These are phyloP conservation scores for Postia placenta DNA, from an alignment of 768 basidiomycete genomes.

Conservation along the genomic window DNA sequence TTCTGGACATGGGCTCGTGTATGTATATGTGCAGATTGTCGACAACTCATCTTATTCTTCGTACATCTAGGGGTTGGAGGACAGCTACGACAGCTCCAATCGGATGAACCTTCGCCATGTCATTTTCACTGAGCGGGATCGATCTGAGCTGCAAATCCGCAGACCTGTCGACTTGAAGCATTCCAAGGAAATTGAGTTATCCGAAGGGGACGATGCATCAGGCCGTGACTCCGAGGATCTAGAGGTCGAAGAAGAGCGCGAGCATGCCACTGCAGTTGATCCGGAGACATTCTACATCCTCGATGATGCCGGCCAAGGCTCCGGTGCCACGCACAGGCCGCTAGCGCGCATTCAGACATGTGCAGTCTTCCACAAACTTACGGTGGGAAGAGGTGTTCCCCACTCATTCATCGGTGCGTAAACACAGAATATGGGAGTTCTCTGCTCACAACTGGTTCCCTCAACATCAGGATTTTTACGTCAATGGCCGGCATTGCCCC, in stretches of 20 bases:
- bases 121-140: slow-evolving; percentile 32
- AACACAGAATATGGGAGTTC: background rate
- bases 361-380: slow-evolving; percentile 53
- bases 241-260: background rate
- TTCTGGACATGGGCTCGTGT: slow-evolving; percentile 67
- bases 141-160: slow-evolving; percentile 8
- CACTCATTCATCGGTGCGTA: slow-evolving; percentile 50
- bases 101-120: slow-evolving; percentile 50
- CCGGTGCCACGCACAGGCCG: slow-evolving; percentile 12
- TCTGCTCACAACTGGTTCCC: background rate
- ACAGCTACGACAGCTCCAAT: slow-evolving; percentile 51
- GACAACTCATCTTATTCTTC: background rate
- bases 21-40: background rate
- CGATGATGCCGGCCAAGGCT: slow-evolving; percentile 3
- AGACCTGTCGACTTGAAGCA: slow-evolving; percentile 15
- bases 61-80: slow-evolving; percentile 41
- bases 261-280: background rate
- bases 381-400: slow-evolving; percentile 50
- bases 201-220: slow-evolving; percentile 15
- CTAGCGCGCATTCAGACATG: slow-evolving; percentile 42
- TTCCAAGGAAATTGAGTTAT: background rate
- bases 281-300: slow-evolving; percentile 5
- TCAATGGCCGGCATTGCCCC: slow-evolving; percentile 66
- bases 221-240: slow-evolving; percentile 11
- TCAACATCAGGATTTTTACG: slow-evolving; percentile 42